Base-by-base conservation (phyloP, 2,329 filamentous ascomycete species). In the Calcarisporium arbuscula region DNA sequence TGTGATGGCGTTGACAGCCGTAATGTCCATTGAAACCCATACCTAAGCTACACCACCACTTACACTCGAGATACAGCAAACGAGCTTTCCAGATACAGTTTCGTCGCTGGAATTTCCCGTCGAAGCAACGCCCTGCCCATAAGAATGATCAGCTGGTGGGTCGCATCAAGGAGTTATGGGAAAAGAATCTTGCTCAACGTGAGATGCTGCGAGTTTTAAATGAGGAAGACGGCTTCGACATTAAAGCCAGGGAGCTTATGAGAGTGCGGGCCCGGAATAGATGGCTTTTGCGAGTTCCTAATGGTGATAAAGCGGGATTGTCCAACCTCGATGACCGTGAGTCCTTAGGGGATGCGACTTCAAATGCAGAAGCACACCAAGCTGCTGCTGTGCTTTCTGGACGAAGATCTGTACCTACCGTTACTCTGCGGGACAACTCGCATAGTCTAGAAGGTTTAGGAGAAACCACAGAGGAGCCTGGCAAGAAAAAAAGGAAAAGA, bases 51-150 rank as follows among this genome's bases (percentile, higher is more conserved):
- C 19, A 34, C 25, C 11, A 23, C 32, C 14, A 44, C 43, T 48
- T 40, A 51, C 41, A 38, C 35, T 10, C n/a, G 16, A 35, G 29
- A 41, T 28, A 35, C 58, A 85, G 84, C 56, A 86, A 85, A 64
- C 79, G 84, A 40, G 80, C 81, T 28, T 86, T 82, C 42, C 83
- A 87, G 56, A 77, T 71, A 4, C 82, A 87, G 47, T 85, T 88
- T 59, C 82, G 79, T 51, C 70, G 77, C 54, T 92, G 86, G 86
- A 73, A 77, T 7, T 90, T 92, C 47, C 84, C 85, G 11, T 75
- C 72, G 38, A 86, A 86, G 54, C 78, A 84, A 46, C 78, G 80
- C 40, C 78, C 79, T 1, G 78, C 80, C 2, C 76, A 87, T 52
- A 83, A 82, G 50, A 82, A 87, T 52, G 65, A 69, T 11, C 65